A percentile compares a stretch with the other conserved stretches of the same genome.
Conservation (phyloP, 495 filamentous ascomycete species). For the Penicillium robsamsonii region DNA sequence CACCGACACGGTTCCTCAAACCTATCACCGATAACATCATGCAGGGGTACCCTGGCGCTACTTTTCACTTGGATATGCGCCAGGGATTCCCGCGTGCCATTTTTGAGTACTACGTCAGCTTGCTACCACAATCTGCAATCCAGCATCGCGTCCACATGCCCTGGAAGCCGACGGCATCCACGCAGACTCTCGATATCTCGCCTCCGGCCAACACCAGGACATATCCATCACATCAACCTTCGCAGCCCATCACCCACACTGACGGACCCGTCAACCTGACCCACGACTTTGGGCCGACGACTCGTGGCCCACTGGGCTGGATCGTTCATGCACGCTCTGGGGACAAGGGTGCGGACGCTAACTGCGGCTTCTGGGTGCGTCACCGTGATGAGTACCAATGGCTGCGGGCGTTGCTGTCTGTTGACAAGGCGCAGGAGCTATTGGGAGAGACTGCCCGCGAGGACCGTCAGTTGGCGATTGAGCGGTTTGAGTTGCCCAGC, state of each 20-base stretch:
- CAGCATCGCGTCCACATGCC: conserved; percentile 41
- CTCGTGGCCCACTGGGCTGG: conserved; percentile 44
- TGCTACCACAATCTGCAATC: conserved; percentile 38
- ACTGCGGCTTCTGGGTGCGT: conserved; percentile 54
- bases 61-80: conserved; percentile 41
- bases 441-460: conserved; percentile 40
- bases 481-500: conserved; percentile 50
- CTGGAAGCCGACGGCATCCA: conserved; percentile 31
- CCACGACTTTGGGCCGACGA: conserved; percentile 41
- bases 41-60: conserved; percentile 44
- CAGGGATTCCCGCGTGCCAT: conserved; percentile 37
- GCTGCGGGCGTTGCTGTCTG: conserved; percentile 48
- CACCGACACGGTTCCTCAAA: conserved; percentile 34
- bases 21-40: conserved; percentile 42
- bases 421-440: conserved; percentile 33
- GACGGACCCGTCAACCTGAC: conserved; percentile 14
- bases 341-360: conserved; percentile 53
- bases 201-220: conserved; percentile 29
- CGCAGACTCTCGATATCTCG: conserved; percentile 31
- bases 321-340: conserved; percentile 51
- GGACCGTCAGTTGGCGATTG: conserved; percentile 42
- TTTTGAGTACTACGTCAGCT: conserved; percentile 45
- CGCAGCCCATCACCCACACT: conserved; percentile 20
- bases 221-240: conserved; percentile 38
- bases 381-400: conserved; percentile 50